Evolutionary conservation across 305 asterid genomes (phyloP), one percentile per base, ranked within the genome.

Genomic region (Rubia tinctorum): DNA sequence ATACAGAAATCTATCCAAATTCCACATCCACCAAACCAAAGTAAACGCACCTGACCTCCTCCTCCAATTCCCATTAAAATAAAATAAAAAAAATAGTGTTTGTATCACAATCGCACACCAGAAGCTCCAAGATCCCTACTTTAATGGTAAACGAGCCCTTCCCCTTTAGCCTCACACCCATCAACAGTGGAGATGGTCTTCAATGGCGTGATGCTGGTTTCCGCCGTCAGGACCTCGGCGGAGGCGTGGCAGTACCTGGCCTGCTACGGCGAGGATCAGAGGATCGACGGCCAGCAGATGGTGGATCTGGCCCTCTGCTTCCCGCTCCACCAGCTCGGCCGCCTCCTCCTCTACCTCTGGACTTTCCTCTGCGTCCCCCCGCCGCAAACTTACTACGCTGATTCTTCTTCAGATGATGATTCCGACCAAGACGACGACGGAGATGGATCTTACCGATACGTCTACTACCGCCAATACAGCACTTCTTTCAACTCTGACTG

Each of bases 281-380:
- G 80, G 30, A 76, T 76, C 56, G 76, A 71, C 14, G 80, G 80
- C 7, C 76, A 76, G 59, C 76, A 76, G 40, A 71, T 76, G 76
- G 55, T 76, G 72, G 80, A 76, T 76, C 80, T 76, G 73, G 76
- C 67, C 30, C 68, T 76, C 0, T 63, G 75, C 23, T 76, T 76
- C 42, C 80, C 80, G 65, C 80, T 76, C 0, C 76, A 55, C 34
- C 80, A 76, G 69, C 76, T 76, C 0, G 80, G 80, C 63, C 80
- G 76, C 45, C 68, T 76, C 63, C 69, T 76, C 65, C 73, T 76
- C 44, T 76, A 20, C 30, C 39, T 76, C 22, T 76, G 80, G 80
- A 76, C 72, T 66, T 76, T 23, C 76, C 75, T 76, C 25, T 76
- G 80, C 18, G 76, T 71, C 18, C 76, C 80, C 22, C 74, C 72